Evolutionary conservation across 2,329 filamentous ascomycete genomes (phyloP).

Genomic region (Tetracladium maxilliforme): DNA sequence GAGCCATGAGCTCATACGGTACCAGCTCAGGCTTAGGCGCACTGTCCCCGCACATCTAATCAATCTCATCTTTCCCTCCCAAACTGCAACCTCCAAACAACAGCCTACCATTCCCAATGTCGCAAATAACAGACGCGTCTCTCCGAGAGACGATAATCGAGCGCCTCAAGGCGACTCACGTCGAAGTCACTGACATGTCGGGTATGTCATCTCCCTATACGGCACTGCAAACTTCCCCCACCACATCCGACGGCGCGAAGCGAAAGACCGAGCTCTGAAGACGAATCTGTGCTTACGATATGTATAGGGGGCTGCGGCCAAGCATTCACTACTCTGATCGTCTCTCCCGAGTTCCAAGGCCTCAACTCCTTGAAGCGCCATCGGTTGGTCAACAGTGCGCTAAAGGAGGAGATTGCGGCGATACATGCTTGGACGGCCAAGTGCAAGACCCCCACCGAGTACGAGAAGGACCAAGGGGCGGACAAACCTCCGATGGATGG

Average conservation of each 20-base stretch:
- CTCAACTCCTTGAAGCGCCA: slow-evolving; percentile 51
- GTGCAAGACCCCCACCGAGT: slow-evolving; percentile 61
- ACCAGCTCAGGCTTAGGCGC: no score
- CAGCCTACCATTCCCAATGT: no score
- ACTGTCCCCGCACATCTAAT: no score
- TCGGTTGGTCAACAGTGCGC: slow-evolving; percentile 48
- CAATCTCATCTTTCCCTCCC: no score
- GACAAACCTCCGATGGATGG: no score
- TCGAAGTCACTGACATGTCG: slow-evolving; percentile 84
- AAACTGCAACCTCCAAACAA: no score
- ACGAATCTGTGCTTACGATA: background rate
- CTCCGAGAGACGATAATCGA: slow-evolving; percentile 55
- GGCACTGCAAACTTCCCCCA: background rate
- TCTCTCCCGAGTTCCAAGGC: slow-evolving; percentile 41
- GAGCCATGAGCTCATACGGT: no score
- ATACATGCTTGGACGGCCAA: slow-evolving; percentile 70
- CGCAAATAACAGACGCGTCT: slow-evolving; percentile 62
- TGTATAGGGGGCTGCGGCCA: slow-evolving; percentile 51
- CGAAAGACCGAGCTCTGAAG: background rate
- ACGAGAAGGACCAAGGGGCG: slow-evolving; percentile 58
- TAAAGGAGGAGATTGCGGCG: slow-evolving; percentile 58
- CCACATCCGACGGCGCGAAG: background rate
- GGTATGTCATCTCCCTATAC: slow-evolving; percentile 36
- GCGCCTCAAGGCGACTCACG: slow-evolving; percentile 59
- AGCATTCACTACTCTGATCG: slow-evolving; percentile 55